phyloP scores from a whole-genome alignment of 345 rosid genomes.

The Eucalyptus pauciflora region DNA sequence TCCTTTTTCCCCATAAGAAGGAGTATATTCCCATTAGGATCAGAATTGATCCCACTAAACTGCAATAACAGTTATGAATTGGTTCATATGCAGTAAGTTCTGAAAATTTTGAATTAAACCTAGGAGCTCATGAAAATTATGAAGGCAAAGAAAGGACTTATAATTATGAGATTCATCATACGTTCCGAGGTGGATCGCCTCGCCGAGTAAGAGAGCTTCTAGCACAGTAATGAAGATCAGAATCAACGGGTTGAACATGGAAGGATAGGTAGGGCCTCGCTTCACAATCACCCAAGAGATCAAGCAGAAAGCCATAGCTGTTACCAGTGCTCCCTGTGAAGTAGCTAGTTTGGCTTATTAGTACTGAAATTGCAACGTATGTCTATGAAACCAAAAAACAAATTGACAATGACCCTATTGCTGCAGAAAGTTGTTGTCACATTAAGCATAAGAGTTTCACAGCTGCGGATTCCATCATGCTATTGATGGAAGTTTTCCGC shows the following conservation, averaged over 20 bases:
- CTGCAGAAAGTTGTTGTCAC: neutral
- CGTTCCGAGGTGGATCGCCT: conserved; percentile 20
- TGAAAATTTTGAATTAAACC: neutral
- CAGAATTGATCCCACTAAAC: conserved; percentile 17
- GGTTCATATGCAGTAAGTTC: neutral
- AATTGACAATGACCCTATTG: neutral
- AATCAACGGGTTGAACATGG: conserved; percentile 43
- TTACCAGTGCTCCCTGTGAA: conserved; percentile 28
- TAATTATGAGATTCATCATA: neutral
- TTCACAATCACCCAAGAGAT: conserved; percentile 15
- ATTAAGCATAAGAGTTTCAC: neutral
- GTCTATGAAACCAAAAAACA: neutral
- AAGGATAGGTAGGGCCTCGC: conserved; percentile 38
- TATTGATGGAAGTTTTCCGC: neutral
- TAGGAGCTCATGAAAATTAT: neutral
- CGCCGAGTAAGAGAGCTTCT: conserved; percentile 22
- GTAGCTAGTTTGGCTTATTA: neutral
- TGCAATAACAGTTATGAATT: neutral
- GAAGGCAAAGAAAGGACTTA: neutral
- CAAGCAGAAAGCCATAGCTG: conserved; percentile 26
- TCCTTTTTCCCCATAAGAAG: conserved; percentile 21
- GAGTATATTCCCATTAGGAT: conserved; percentile 33
- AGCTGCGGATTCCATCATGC: neutral
- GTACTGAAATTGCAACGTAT: neutral
- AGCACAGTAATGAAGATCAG: conserved; percentile 24